Conservation (phyloP, 139 green algal species). For the Chloropicon primus region DNA sequence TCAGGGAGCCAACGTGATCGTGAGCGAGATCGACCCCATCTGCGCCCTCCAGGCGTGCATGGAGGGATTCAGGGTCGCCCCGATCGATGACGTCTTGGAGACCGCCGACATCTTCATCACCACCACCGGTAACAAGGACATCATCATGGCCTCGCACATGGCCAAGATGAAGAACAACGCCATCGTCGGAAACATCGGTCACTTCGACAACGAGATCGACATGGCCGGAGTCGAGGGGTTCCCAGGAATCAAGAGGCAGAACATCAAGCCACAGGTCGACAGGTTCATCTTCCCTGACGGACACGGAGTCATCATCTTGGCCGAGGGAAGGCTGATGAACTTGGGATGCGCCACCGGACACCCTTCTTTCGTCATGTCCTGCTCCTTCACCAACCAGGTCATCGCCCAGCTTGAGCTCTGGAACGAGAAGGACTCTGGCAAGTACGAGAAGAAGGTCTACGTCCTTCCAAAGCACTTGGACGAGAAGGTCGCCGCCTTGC, state of each 20-base stretch:
- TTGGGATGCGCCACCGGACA: slow-evolving; percentile 98
- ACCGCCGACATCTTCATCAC: slow-evolving; percentile 95
- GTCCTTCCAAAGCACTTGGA: slow-evolving; percentile 99
- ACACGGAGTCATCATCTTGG: slow-evolving; percentile 94
- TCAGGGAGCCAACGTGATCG: slow-evolving; percentile 59
- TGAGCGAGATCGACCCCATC: slow-evolving; percentile 98
- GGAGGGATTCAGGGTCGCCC: slow-evolving; percentile 62
- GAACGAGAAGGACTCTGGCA: slow-evolving; percentile 83
- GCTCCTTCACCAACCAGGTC: slow-evolving; percentile 99
- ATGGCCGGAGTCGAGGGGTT: slow-evolving; percentile 81
- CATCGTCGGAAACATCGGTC: slow-evolving; percentile 99
- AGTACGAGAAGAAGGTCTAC: slow-evolving; percentile 99
- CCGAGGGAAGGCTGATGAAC: slow-evolving; percentile 98
- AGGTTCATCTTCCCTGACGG: slow-evolving; percentile 98
- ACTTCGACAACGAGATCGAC: slow-evolving; percentile 99
- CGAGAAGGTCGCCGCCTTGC: slow-evolving; percentile 92
- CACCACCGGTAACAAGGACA: slow-evolving; percentile 98
- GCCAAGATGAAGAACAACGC: slow-evolving; percentile 99
- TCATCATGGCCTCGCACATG: slow-evolving; percentile 95
- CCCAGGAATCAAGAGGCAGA: slow-evolving; percentile 88
- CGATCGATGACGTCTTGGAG: slow-evolving; percentile 76
- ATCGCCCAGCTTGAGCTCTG: slow-evolving; percentile 99
- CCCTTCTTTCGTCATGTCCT: slow-evolving; percentile 99
- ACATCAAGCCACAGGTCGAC: slow-evolving; percentile 97
- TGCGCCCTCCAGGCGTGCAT: slow-evolving; percentile 94